Evolutionary conservation across 805 yeast species (phyloP), one percentile per base, ranked within the genome.

Genomic region (Starmerella stigmatis): DNA sequence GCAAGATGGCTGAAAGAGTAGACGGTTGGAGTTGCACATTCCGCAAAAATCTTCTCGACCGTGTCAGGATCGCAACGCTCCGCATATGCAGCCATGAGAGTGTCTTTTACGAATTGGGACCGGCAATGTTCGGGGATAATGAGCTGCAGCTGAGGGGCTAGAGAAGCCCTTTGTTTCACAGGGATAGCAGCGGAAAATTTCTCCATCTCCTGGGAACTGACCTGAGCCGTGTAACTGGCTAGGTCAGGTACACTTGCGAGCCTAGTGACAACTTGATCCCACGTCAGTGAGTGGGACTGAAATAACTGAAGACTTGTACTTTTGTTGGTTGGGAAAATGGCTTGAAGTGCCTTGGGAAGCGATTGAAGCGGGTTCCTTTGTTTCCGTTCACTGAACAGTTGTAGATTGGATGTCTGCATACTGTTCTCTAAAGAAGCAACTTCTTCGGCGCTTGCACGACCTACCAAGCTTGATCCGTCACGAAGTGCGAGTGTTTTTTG

Each of bases 41-140:
- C 45, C 15, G 48, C 32, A 6, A 51, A 26, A 41, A 63, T 44
- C 22, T 56, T 51, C 37, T 55, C 55, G 12, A 61, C 64, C 5
- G 38, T 45, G 8, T 36, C 50, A 2, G 55, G 50, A 10, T 52
- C 31, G 2, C 63, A 61, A 3, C 21, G 25, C 13, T 56, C 53
- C 1, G 68, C 67, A 44, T 64, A 62, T 1, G 60, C 62, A 9
- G 60, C 58, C 57, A 64, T 59, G 21, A 60, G 46, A 7, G 47
- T 40, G 29, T 65, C 62, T 25, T 44, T 19, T 2, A 57, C 46
- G 16, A 46, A 46, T 25, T 45, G 52, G 7, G 56, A 32, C 5
- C 39, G 31, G 9, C 23, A n/a, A 2, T 19, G 15, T 1, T 43
- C 54, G 1, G 43, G 34, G 29, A 60, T 37, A 57, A 60, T 52